Evolutionary conservation across 176 grass and related monocot genomes (phyloP).

Genomic region (Melocanna baccifera): DNA sequence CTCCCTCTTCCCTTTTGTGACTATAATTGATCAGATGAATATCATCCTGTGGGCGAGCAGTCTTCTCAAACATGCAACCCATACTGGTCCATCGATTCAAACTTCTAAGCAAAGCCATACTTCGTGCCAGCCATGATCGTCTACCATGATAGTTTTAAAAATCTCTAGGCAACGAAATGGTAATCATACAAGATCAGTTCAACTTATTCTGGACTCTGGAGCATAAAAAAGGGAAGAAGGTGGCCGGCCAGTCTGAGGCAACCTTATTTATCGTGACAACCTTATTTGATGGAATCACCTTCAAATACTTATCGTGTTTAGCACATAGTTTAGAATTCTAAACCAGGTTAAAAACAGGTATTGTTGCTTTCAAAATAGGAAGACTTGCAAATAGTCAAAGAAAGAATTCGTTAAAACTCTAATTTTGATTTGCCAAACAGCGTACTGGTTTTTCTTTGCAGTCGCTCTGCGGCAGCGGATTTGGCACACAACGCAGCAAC

Average conservation of each 20-base stretch:
- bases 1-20: background rate
- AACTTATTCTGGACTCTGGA: background rate
- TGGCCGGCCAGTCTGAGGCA: constrained; percentile 12
- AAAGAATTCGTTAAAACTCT: no score
- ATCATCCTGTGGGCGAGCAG: background rate
- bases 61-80: constrained; percentile 19
- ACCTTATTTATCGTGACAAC: background rate
- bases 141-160: background rate
- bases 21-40: background rate
- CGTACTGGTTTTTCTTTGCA: no score
- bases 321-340: no score
- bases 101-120: constrained; percentile 30
- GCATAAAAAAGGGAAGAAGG: background rate
- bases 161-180: background rate
- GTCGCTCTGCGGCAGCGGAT: no score
- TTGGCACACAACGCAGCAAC: no score
- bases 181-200: background rate
- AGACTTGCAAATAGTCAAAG: no score
- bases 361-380: no score
- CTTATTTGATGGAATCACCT: no score
- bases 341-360: no score
- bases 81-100: constrained; percentile 1
- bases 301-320: no score
- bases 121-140: constrained; percentile 41
- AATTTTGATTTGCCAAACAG: no score